Evolutionary conservation across 1,284 basidiomycete species (phyloP).

Genomic region (Waitea zeae): DNA sequence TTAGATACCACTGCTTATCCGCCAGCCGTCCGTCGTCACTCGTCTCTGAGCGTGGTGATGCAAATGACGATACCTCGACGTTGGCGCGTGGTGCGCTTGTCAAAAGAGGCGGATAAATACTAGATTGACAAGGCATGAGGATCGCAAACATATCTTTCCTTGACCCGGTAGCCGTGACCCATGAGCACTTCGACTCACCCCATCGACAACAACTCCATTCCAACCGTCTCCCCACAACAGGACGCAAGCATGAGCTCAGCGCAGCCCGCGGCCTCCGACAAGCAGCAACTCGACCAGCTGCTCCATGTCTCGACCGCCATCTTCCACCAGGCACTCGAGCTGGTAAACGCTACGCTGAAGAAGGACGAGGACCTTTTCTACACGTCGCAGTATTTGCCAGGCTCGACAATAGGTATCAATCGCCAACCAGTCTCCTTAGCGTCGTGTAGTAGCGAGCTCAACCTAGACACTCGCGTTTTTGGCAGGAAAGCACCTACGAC

Average conservation of each 20-base stretch:
- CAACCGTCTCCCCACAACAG: background rate
- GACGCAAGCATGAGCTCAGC: too few relatives aligned
- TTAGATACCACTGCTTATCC: background rate
- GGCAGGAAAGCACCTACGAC: constrained; percentile 65
- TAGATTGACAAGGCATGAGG: background rate
- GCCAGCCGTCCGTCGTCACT: background rate
- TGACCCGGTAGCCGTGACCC: background rate
- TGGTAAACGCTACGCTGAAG: constrained; percentile 44
- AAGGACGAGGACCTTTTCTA: constrained; percentile 51
- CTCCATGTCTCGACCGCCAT: constrained; percentile 47
- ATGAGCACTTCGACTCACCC: background rate
- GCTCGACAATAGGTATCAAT: constrained; percentile 59
- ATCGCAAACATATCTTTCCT: too few relatives aligned
- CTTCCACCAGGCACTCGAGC: constrained; percentile 50
- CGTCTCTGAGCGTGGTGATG: background rate
- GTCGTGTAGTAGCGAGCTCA: constrained; percentile 2
- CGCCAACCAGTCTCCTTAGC: background rate
- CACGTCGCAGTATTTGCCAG: constrained; percentile 52
- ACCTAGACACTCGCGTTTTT: background rate
- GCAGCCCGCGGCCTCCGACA: constrained; percentile 8
- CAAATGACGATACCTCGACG: background rate
- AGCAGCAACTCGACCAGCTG: constrained; percentile 23
- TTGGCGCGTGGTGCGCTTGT: background rate
- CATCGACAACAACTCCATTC: background rate
- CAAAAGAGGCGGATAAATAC: too few relatives aligned